A percentile compares a stretch with the other conserved stretches of the same genome.
Evolutionary conservation across 805 yeast species (phyloP).

Genomic region (Wickerhamomyces chaumierensis): DNA sequence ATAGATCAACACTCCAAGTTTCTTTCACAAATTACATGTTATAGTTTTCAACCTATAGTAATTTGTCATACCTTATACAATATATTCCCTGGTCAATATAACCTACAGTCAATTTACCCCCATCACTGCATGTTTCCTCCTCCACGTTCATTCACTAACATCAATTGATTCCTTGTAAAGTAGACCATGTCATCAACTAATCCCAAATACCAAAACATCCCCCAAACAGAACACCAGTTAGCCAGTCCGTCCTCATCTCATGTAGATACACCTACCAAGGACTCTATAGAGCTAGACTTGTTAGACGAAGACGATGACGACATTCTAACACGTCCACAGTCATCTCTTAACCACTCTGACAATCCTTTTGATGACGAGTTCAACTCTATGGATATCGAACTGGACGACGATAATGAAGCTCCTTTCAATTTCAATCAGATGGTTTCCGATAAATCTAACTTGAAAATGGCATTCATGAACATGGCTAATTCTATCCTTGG

Average conservation of each 20-base stretch:
- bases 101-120: no score
- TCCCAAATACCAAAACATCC: background rate
- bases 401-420: constrained; percentile 6
- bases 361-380: background rate
- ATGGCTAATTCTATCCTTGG: constrained; percentile 94
- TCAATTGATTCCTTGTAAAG: no score
- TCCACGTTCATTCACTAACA: no score
- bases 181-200: background rate
- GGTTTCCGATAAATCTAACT: constrained; percentile 32
- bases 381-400: background rate
- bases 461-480: constrained; percentile 90
- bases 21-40: no score
- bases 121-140: no score
- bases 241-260: no score
- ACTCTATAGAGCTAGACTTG: background rate
- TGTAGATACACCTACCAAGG: no score
- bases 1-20: no score
- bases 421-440: constrained; percentile 11
- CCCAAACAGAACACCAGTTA: background rate
- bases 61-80: no score
- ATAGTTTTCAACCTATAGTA: no score
- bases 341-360: background rate
- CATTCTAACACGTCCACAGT: background rate
- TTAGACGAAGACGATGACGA: background rate
- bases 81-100: no score